These are phyloP conservation scores for Schoenoplectus tabernaemontani DNA, from an alignment of 202 grass and related monocot genomes.

Conservation along the genomic window DNA sequence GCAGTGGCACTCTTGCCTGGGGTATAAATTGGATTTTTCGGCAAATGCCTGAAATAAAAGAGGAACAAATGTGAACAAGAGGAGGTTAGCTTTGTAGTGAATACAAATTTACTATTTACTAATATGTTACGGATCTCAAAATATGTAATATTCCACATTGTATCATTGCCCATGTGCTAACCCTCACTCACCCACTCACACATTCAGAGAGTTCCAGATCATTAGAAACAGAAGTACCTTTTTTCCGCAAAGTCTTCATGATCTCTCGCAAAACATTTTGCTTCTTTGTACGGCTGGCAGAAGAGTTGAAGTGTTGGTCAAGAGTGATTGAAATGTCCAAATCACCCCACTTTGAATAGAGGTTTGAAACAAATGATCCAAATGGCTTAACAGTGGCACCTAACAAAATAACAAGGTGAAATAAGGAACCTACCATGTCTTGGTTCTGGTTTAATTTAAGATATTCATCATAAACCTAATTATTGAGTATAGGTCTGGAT, in stretches of 20 bases:
- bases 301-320: neutral
- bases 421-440: neutral
- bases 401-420: constrained; percentile 26
- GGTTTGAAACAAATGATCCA: constrained; percentile 89
- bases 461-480: neutral
- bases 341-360: constrained; percentile 88
- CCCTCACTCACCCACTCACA: neutral
- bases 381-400: constrained; percentile 61
- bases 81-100: neutral
- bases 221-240: constrained; percentile 36
- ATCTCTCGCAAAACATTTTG: constrained; percentile 45
- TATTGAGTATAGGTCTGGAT: neutral
- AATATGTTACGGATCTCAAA: neutral
- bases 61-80: constrained; percentile 13
- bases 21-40: constrained; percentile 59
- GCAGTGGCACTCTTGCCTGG: constrained; percentile 77
- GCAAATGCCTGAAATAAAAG: constrained; percentile 46
- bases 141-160: neutral
- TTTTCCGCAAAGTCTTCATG: constrained; percentile 40
- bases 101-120: neutral
- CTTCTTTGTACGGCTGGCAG: constrained; percentile 42
- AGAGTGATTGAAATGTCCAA: constrained; percentile 81
- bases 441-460: neutral
- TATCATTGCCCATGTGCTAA: neutral
- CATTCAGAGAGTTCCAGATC: neutral